phyloP scores from a whole-genome alignment of 179 eudicot species.

The Amaranthus tricolor region DNA sequence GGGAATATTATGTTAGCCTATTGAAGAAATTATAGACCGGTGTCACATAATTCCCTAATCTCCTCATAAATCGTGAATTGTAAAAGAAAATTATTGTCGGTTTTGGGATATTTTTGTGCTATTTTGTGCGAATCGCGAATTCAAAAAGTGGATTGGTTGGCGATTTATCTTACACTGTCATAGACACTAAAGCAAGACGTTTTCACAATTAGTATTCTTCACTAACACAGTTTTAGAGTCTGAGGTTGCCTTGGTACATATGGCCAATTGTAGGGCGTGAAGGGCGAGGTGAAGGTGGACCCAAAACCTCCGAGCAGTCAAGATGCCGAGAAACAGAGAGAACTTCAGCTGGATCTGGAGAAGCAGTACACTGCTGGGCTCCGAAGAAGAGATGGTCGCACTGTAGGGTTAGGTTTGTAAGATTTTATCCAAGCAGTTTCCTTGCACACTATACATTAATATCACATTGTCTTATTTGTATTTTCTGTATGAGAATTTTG shows the following conservation, averaged over 20 bases:
- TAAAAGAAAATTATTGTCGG: too few relatives aligned
- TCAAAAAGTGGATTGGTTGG: too few relatives aligned
- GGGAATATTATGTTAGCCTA: background rate
- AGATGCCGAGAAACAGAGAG: conserved; percentile 71
- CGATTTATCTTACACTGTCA: too few relatives aligned
- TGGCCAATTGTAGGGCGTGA: conserved; percentile 99
- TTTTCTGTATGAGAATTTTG: conserved; percentile 12
- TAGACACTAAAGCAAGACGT: background rate
- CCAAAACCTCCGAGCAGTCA: conserved; percentile 39
- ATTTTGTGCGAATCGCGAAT: too few relatives aligned
- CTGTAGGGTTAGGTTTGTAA: conserved; percentile 88
- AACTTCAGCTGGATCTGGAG: conserved; percentile 85
- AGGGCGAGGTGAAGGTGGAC: conserved; percentile 64
- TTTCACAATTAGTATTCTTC: conserved; percentile 29
- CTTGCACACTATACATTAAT: background rate
- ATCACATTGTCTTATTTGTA: conserved; percentile 11
- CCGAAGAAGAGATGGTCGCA: conserved; percentile 93
- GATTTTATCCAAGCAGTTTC: background rate
- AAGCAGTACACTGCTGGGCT: conserved; percentile 96
- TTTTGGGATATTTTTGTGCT: too few relatives aligned
- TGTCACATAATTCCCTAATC: too few relatives aligned
- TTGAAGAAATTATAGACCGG: background rate
- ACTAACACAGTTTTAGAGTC: conserved; percentile 99
- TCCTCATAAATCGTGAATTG: too few relatives aligned
- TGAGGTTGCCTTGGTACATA: conserved; percentile 97